Evolutionary conservation across 2,329 filamentous ascomycete species (phyloP).

Genomic region (Penicillium sp.): DNA sequence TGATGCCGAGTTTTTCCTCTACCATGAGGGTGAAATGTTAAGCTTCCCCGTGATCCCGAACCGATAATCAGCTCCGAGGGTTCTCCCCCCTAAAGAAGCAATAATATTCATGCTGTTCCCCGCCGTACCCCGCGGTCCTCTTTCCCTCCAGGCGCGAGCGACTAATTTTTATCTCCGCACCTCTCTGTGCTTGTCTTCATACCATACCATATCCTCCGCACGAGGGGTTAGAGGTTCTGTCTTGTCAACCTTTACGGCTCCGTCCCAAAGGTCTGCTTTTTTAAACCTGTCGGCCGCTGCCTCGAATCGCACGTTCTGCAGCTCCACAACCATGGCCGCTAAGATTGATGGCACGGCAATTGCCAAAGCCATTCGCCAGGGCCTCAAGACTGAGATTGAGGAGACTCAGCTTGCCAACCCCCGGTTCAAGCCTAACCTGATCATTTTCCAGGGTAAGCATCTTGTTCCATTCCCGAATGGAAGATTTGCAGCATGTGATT

Average conservation of each 20-base stretch:
- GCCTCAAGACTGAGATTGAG: constrained; percentile 75
- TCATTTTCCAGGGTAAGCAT: constrained; percentile 84
- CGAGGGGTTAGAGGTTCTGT: constrained; percentile 16
- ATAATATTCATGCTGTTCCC: constrained; percentile 28
- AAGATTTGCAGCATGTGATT: background rate
- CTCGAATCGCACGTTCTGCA: constrained; percentile 46
- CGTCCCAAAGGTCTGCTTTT: constrained; percentile 17
- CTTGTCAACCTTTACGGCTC: constrained; percentile 14
- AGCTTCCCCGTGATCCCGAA: constrained; percentile 14
- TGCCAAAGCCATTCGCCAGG: constrained; percentile 85
- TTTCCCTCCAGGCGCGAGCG: constrained; percentile 22
- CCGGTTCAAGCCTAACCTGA: constrained; percentile 83
- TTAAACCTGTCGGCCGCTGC: constrained; percentile 18
- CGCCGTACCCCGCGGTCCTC: constrained; percentile 26
- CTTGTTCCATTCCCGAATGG: background rate
- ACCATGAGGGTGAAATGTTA: background rate
- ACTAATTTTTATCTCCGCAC: constrained; percentile 22
- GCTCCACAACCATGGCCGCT: constrained; percentile 74
- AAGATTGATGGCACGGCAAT: constrained; percentile 97
- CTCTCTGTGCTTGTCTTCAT: constrained; percentile 12
- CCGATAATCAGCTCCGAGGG: constrained; percentile 19
- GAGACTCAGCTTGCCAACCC: constrained; percentile 80
- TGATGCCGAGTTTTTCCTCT: background rate
- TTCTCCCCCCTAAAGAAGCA: constrained; percentile 24
- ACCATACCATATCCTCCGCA: constrained; percentile 10